Evolutionary conservation across 2,329 filamentous ascomycete species (phyloP), one percentile per base, ranked within the genome.

Genomic region (Pseudocercospora musae): DNA sequence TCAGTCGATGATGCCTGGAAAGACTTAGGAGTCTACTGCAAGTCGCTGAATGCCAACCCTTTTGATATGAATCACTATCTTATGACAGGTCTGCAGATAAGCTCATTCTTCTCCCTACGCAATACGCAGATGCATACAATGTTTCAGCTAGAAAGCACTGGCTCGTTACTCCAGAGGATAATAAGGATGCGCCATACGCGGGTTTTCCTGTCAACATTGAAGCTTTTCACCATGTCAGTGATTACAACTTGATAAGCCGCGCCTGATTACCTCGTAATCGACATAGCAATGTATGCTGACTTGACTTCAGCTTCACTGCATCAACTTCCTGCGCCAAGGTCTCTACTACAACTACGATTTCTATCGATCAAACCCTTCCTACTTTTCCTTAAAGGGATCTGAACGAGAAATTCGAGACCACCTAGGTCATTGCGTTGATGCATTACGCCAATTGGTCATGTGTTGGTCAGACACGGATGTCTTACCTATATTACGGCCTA

Each of bases 261-360:
- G 13, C 8, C 33, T 9, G 11, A 4, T 37, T 13, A 9, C 33
- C 4, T 15, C 11, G 13, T 15, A 4, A 37, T 6, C 33, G n/a
- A 37, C 13, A 37, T n/a, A 4, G 3, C n/a, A 3, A 15, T 10
- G 11, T 10, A 37, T 37, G 21, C 44, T 48, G 18, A 48, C 18
- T 23, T 48, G 9, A 10, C 20, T 11, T 4, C 11, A 56, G 29
- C 31, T 56, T n/a, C 53, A 56, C 31, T 56, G 53, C 53, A 42
- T 42, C 53, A 40, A 56, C 53, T 56, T 56, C n/a, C 27, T 56
- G 10, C 53, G 53, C n/a, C 53, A 56, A 56, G 53, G 31, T 21
- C 29, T 56, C 10, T 42, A 21, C 29, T 56, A 40, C n/a, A 42
- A 56, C 15, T 37, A 42, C 18, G 29, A 42, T 3, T 56, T 56